Evolutionary conservation across 768 basidiomycete genomes (phyloP).

Genomic region (Zangia roseola): DNA sequence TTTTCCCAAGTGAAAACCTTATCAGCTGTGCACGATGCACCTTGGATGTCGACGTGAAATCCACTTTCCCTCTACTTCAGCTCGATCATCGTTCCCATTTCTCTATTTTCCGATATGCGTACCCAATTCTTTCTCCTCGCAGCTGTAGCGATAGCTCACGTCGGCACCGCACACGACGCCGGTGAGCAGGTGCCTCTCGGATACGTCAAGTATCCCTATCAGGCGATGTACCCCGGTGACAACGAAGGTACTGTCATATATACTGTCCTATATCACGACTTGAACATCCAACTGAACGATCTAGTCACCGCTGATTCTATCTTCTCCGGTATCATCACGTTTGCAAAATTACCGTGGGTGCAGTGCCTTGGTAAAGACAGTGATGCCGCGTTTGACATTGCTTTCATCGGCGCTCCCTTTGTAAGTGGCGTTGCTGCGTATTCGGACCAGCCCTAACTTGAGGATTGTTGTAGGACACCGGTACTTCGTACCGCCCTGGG

Average conservation of each 20-base stretch:
- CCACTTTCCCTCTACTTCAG: neutral
- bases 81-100: neutral
- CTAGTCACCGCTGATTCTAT: slow-evolving; percentile 73
- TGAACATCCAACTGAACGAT: neutral
- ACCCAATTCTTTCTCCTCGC: slow-evolving; percentile 24
- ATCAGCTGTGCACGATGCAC: slow-evolving; percentile 10
- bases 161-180: slow-evolving; percentile 36
- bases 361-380: slow-evolving; percentile 69
- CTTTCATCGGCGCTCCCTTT: slow-evolving; percentile 78
- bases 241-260: slow-evolving; percentile 51
- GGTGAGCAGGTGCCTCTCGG: slow-evolving; percentile 61
- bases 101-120: slow-evolving; percentile 19
- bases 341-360: slow-evolving; percentile 84
- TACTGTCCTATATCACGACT: too few species aligned
- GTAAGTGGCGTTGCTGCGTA: slow-evolving; percentile 37
- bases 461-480: slow-evolving; percentile 52
- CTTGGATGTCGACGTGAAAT: neutral
- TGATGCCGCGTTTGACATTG: slow-evolving; percentile 68
- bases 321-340: slow-evolving; percentile 82
- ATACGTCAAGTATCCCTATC: slow-evolving; percentile 65
- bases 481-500: slow-evolving; percentile 77
- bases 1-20: slow-evolving; percentile 29
- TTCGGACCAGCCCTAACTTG: neutral
- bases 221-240: slow-evolving; percentile 53
- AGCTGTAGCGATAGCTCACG: slow-evolving; percentile 23